Base-by-base conservation (phyloP, 2,329 filamentous ascomycete genomes). In the Dendrostoma leiphaemia region DNA sequence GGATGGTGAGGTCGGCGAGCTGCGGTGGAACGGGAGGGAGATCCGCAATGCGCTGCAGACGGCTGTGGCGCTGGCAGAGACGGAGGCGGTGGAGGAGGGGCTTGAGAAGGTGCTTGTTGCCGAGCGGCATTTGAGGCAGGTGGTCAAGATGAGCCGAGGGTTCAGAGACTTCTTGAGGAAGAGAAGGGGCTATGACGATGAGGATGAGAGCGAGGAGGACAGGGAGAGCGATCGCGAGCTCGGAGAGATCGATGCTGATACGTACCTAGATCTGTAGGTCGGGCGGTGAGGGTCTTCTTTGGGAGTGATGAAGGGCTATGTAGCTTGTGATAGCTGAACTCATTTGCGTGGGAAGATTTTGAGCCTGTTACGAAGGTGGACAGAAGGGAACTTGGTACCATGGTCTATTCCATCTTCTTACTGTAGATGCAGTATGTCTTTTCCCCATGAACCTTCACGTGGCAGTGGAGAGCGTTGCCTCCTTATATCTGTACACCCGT, bases 61-160 rank as follows among this genome's bases (percentile, higher is more conserved):
- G 1, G 73, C 74, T 1, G 66, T 77, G 17, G 72, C 73, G 3
- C 63, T 77, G 24, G 75, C 74, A 5, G 73, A 77, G 65, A 69
- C 61, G 15, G 71, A 75, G 35, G 69, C 71, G 13, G 59, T 71
- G 23, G 71, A 73, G 23, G 66, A 69, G 37, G 66, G 63, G 7
- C 47, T 58, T 7, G 69, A 69, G 9, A 61, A 34, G 26, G 64
- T 71, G 13, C 54, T 59, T 1, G 62, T 73, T 29, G 60, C 64
- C 2, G 69, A 71, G n/a, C 64, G 62, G 52, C 69, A 72, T 54
- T 54, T 73, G 4, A 59, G 63, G n/a, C 62, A 65, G 15, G 69
- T 73, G 28, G 69, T 66, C 38, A 67, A 65, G 62, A 71, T 73
- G 71, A 72, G 69, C 57, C 61, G 63, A 10, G 69, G 70, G 4